These are phyloP conservation scores for Pythium biforme DNA, from an alignment of 352 stramenopile species.

Conservation along the genomic window DNA sequence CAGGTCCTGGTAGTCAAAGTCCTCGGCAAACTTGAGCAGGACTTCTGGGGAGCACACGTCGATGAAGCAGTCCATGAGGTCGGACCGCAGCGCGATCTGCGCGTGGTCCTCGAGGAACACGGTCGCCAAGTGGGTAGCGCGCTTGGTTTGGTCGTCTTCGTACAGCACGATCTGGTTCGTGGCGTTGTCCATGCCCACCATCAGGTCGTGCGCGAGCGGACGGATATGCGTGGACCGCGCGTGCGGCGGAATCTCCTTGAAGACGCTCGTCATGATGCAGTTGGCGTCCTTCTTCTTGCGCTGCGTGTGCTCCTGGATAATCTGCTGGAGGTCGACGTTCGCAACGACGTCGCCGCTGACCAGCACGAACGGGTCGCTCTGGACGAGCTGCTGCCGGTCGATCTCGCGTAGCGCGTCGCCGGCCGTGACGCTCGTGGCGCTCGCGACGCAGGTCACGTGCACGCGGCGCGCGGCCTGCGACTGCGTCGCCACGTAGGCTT, in stretches of 20 bases:
- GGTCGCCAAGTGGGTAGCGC: slow-evolving; percentile 53
- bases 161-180: slow-evolving; percentile 87
- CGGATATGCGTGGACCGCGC: slow-evolving; percentile 59
- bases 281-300: slow-evolving; percentile 89
- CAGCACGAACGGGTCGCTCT: slow-evolving; percentile 97
- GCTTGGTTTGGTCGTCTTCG: slow-evolving; percentile 59
- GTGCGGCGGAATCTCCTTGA: slow-evolving; percentile 92
- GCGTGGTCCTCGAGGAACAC: slow-evolving; percentile 84
- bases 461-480: slow-evolving; percentile 61
- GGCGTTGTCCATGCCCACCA: slow-evolving; percentile 71
- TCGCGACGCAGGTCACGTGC: slow-evolving; percentile 67
- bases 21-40: slow-evolving; percentile 95
- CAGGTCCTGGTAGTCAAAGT: slow-evolving; percentile 98
- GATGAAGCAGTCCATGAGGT: slow-evolving; percentile 97
- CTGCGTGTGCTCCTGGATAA: slow-evolving; percentile 70
- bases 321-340: slow-evolving; percentile 91
- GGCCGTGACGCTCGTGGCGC: slow-evolving; percentile 84
- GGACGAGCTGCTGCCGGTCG: slow-evolving; percentile 92
- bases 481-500: slow-evolving; percentile 73
- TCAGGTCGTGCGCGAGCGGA: slow-evolving; percentile 74
- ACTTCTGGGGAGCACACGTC: slow-evolving; percentile 98
- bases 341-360: slow-evolving; percentile 96
- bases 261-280: slow-evolving; percentile 96
- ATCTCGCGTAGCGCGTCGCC: slow-evolving; percentile 96
- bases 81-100: slow-evolving; percentile 87